Evolutionary conservation across 345 rosid genomes (phyloP), one percentile per base, ranked within the genome.

Genomic region (Iberis pinnata): DNA sequence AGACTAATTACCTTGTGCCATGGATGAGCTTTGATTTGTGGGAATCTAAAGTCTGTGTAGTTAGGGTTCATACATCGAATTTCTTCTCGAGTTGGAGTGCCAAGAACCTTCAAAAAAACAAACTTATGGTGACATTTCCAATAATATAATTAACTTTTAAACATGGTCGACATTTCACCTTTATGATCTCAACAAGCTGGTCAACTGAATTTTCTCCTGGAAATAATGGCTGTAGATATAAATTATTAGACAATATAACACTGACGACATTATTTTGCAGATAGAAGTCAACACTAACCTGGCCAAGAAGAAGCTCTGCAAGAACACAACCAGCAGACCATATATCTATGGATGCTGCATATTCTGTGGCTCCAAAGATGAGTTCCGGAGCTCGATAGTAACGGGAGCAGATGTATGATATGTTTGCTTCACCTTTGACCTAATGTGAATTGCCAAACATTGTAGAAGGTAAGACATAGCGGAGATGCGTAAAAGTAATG

Each of bases 281-380:
- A 19, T 13, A 54, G 17, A 26, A 18, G 33, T 18, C 48, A 7
- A 38, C 41, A 70, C 72, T 49, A 53, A 80, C 95, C 83, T 78
- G 95, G 52, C 89, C 85, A 14, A 82, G 72, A 48, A 85, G 88
- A 70, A 85, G 89, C 76, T 85, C 94, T 11, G 94, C 88, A 49
- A 84, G 76, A 50, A 85, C 86, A 77, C 95, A 85, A 60, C 95
- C 95, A 66, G 83, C 85, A 18, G 95, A 85, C 95, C 95, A 85
- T 50, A 82, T 82, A 76, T 85, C 95, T 26, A 85, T 78, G 9
- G 95, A 78, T 29, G 85, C 47, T 52, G 95, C 70, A 61, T 85
- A 85, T 52, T 85, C 89, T 16, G 89, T 76, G 13, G 95, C 89
- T 18, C 84, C 95, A 68, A 82, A 85, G 50, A 85, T 82, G 35